Conservation (phyloP, 768 basidiomycete genomes). For the Wakefieldia striispora region DNA sequence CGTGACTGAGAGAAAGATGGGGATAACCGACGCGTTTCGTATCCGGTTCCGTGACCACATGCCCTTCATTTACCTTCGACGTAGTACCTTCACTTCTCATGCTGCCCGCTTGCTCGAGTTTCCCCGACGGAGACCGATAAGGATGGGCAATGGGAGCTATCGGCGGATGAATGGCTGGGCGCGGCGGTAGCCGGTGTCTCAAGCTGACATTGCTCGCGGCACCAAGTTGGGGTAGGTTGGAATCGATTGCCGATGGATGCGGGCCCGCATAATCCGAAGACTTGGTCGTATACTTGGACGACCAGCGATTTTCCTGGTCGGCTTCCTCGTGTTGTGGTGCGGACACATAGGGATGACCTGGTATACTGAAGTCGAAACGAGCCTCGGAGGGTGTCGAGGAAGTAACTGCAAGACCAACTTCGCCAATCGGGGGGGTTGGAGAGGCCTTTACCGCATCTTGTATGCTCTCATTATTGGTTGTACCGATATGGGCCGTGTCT, state of each 20-base stretch:
- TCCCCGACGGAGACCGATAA: conserved; percentile 11
- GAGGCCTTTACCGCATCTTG: conserved; percentile 20
- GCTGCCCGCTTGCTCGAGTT: not conserved
- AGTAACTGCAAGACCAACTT: conserved; percentile 45
- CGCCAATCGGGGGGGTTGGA: conserved; percentile 28
- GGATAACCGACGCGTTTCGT: conserved; percentile 1
- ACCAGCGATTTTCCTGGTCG: conserved; percentile 1
- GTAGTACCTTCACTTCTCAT: not conserved
- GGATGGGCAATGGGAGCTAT: conserved; percentile 31
- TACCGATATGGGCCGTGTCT: conserved; percentile 11
- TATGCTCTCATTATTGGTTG: not conserved
- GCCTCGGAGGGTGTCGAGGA: conserved; percentile 34
- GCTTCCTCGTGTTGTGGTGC: not conserved
- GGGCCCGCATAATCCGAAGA: conserved; percentile 41
- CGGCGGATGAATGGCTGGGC: conserved; percentile 18
- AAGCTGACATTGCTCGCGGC: conserved; percentile 30
- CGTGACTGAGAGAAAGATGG: conserved; percentile 27
- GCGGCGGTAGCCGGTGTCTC: conserved; percentile 38
- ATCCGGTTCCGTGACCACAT: not conserved
- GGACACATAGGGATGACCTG: conserved; percentile 37
- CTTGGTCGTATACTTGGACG: conserved; percentile 19
- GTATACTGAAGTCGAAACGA: conserved; percentile 19
- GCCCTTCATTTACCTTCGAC: not conserved
- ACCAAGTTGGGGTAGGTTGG: conserved; percentile 11
- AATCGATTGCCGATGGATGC: conserved; percentile 35